phyloP scores from a whole-genome alignment of 2,329 filamentous ascomycete species.

The Graphium sp. region DNA sequence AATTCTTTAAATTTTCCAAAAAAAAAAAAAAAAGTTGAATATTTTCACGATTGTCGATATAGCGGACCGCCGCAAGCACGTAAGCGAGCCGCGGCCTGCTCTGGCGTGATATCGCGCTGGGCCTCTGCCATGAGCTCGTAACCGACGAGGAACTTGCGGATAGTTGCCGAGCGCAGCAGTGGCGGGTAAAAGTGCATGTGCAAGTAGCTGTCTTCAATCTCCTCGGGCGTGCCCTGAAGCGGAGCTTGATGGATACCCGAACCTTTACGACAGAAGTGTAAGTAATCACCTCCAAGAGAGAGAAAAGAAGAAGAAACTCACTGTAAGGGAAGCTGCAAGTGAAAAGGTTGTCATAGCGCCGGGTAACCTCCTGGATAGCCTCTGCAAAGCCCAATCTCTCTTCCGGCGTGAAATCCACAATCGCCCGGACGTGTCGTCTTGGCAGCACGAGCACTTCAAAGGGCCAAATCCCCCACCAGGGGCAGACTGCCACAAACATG shows the following conservation, averaged over 20 bases:
- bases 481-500: constrained; percentile 72
- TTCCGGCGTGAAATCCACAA: constrained; percentile 60
- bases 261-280: constrained; percentile 24
- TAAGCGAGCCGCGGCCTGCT: constrained; percentile 73
- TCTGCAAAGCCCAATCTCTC: constrained; percentile 67
- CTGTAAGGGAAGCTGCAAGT: constrained; percentile 95
- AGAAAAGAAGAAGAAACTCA: constrained; percentile 18
- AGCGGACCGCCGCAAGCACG: constrained; percentile 64
- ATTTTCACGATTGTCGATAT: constrained; percentile 49
- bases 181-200: constrained; percentile 98
- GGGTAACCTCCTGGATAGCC: constrained; percentile 71
- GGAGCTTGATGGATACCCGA: constrained; percentile 96
- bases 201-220: constrained; percentile 76
- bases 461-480: constrained; percentile 97
- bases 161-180: constrained; percentile 76
- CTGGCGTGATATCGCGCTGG: constrained; percentile 94
- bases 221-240: constrained; percentile 62
- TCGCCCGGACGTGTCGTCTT: constrained; percentile 65
- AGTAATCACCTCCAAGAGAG: constrained; percentile 4
- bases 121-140: constrained; percentile 96
- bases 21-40: too few species aligned
- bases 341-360: constrained; percentile 91
- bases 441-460: constrained; percentile 87
- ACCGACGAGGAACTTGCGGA: constrained; percentile 90
- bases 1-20: too few species aligned